These are phyloP conservation scores for Agapanthus africanus DNA, from an alignment of 106 monocot genomes.

Conservation along the genomic window DNA sequence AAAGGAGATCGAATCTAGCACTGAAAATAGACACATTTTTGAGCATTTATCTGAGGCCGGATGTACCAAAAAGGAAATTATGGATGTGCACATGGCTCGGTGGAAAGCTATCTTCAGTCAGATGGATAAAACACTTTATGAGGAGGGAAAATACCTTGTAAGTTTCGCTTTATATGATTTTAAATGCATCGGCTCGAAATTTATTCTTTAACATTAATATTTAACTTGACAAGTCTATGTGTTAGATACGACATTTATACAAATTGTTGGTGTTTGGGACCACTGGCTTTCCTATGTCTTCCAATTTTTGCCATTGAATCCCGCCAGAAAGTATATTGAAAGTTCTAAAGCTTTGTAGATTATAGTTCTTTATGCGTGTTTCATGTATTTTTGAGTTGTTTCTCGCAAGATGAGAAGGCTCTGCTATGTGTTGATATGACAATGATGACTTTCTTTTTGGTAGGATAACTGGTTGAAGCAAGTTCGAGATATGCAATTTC, in stretches of 20 bases:
- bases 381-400: background rate
- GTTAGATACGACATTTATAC: background rate
- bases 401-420: background rate
- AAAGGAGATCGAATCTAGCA: conserved; percentile 32
- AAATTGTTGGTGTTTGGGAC: background rate
- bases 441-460: no score
- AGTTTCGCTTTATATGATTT: conserved; percentile 21
- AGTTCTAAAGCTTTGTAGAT: background rate
- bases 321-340: background rate
- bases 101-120: conserved; percentile 75
- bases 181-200: background rate
- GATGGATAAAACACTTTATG: conserved; percentile 60
- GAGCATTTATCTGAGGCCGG: conserved; percentile 16
- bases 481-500: conserved; percentile 68
- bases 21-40: conserved; percentile 22
- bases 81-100: conserved; percentile 41
- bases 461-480: conserved; percentile 75
- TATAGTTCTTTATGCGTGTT: background rate
- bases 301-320: background rate
- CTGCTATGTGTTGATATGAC: no score
- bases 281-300: background rate
- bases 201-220: background rate
- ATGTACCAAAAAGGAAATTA: conserved; percentile 11
- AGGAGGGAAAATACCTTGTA: conserved; percentile 77
- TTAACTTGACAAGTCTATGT: background rate